Percentiles rank a stretch among this genome's conserved stretches.
Evolutionary conservation across 2,329 filamentous ascomycete genomes (phyloP).

Genomic region (Keithomyces neogunnii): DNA sequence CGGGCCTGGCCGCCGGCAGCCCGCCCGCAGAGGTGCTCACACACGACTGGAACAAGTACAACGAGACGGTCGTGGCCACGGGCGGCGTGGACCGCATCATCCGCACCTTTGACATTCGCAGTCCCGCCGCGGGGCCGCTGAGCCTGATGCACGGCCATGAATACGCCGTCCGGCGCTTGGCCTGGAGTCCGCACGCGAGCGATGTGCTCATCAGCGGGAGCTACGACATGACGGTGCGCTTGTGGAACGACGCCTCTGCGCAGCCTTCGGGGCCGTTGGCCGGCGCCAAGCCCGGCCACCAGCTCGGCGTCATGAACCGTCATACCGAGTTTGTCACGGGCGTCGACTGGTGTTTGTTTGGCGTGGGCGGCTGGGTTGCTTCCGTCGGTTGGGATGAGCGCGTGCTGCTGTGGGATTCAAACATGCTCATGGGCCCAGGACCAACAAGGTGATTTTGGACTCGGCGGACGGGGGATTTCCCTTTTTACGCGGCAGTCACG

Average conservation of each 20-base stretch:
- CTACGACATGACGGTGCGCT: slow-evolving; percentile 95
- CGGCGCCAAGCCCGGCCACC: slow-evolving; percentile 47
- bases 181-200: slow-evolving; percentile 90
- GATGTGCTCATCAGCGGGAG: slow-evolving; percentile 82
- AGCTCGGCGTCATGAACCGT: slow-evolving; percentile 79
- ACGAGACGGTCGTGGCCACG: slow-evolving; percentile 73
- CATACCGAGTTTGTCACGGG: slow-evolving; percentile 97
- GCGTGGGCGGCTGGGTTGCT: slow-evolving; percentile 89
- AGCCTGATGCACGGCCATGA: slow-evolving; percentile 75
- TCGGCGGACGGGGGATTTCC: no score
- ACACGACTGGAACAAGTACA: slow-evolving; percentile 99
- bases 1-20: slow-evolving; percentile 27
- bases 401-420: slow-evolving; percentile 86
- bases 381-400: slow-evolving; percentile 92
- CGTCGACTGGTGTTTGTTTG: slow-evolving; percentile 97
- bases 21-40: slow-evolving; percentile 80
- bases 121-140: slow-evolving; percentile 62
- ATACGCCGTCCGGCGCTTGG: slow-evolving; percentile 77
- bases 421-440: slow-evolving; percentile 29
- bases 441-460: slow-evolving; percentile 9
- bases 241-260: slow-evolving; percentile 73
- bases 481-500: no score
- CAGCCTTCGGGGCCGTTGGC: slow-evolving; percentile 26
- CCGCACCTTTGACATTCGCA: slow-evolving; percentile 83
- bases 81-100: slow-evolving; percentile 83